Conservation (phyloP, 495 filamentous ascomycete genomes). For the Annulohypoxylon stygium region DNA sequence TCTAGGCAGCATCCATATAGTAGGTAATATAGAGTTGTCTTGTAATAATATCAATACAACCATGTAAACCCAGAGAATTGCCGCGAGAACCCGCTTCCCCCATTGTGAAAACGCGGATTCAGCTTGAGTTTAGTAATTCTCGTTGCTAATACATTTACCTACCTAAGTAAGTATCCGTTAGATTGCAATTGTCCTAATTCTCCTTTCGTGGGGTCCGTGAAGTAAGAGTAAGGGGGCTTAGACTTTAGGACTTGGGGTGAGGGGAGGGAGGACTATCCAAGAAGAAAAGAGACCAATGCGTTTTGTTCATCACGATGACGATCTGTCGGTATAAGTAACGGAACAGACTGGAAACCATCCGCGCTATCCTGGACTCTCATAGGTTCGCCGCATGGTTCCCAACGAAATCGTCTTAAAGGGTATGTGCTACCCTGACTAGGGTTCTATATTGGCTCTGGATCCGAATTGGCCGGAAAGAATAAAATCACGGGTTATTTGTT, state of each 20-base stretch:
- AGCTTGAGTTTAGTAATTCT: not conserved
- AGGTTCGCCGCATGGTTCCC: slow-evolving; percentile 30
- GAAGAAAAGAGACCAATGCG: not conserved
- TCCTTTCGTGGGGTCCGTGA: slow-evolving; percentile 3
- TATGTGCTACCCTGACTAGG: slow-evolving; percentile 21
- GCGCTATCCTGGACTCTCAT: slow-evolving; percentile 16
- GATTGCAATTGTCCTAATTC: not conserved
- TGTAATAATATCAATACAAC: slow-evolving; percentile 1
- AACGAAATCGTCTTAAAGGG: slow-evolving; percentile 2
- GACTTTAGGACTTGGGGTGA: not conserved
- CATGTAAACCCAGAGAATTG: not conserved
- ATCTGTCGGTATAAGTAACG: slow-evolving; percentile 24
- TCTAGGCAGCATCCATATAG: slow-evolving; percentile 1
- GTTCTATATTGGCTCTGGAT: slow-evolving; percentile 26
- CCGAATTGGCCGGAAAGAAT: slow-evolving; percentile 39
- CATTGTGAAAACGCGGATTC: not conserved
- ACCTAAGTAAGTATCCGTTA: not conserved
- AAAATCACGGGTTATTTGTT: slow-evolving; percentile 36
- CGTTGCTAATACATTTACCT: not conserved
- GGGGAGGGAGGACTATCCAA: not conserved
- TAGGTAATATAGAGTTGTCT: slow-evolving; percentile 1
- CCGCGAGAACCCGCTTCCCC: not conserved
- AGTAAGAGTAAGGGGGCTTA: slow-evolving; percentile 13
- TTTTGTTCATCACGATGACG: slow-evolving; percentile 30
- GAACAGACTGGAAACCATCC: slow-evolving; percentile 20